phyloP scores from a whole-genome alignment of 441 rosid species.

The Arabidopsis lyrata region DNA sequence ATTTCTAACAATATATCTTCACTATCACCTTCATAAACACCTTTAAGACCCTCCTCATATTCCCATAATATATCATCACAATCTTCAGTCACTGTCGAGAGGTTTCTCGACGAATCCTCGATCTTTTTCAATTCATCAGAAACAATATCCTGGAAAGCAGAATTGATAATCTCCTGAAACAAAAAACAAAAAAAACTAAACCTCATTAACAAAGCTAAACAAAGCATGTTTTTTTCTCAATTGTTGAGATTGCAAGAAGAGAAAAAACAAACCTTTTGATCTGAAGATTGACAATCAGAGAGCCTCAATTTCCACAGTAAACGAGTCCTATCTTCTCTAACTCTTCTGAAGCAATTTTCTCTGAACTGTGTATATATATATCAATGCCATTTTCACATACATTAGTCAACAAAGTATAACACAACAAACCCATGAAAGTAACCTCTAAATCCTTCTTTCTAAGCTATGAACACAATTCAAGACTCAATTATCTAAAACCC shows the following conservation, averaged over 20 bases:
- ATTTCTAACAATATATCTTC: slow-evolving; percentile 89
- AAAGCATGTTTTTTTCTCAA: neutral
- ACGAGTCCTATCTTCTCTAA: slow-evolving; percentile 74
- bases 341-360: slow-evolving; percentile 74
- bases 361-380: slow-evolving; percentile 56
- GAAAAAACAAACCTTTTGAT: slow-evolving; percentile 55
- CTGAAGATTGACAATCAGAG: slow-evolving; percentile 53
- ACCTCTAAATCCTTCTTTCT: neutral
- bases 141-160: slow-evolving; percentile 73
- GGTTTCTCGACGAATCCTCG: slow-evolving; percentile 51
- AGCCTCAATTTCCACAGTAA: slow-evolving; percentile 83
- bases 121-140: slow-evolving; percentile 74
- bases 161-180: slow-evolving; percentile 65
- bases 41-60: slow-evolving; percentile 75
- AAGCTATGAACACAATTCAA: neutral
- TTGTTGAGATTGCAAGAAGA: neutral
- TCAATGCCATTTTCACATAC: slow-evolving; percentile 11
- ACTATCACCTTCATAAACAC: slow-evolving; percentile 72
- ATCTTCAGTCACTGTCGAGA: slow-evolving; percentile 25
- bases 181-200: neutral
- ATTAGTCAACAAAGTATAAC: neutral
- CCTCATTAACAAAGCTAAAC: neutral
- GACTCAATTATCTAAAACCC: neutral
- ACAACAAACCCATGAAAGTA: neutral
- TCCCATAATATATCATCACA: slow-evolving; percentile 78